Base-by-base conservation (phyloP, 495 filamentous ascomycete species). In the Penicillium tannophilum region DNA sequence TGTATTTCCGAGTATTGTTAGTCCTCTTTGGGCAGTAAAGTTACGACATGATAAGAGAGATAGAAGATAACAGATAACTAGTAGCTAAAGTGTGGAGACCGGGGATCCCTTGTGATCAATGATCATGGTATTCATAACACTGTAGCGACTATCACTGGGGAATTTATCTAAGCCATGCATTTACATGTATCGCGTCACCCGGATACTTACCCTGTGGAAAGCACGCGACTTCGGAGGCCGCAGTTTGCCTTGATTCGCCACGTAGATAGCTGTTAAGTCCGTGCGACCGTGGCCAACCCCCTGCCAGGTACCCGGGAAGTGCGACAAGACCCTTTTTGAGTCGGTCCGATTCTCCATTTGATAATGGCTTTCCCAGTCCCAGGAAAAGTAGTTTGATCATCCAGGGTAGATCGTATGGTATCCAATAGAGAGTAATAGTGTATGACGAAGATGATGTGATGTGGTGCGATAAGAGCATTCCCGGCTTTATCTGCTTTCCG, bases 201-300 rank as follows among this genome's bases (percentile, higher is more conserved):
- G 59, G 56, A 42, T 51, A 54, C 10, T 36, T 12, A 36, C 33
- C 33, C 3, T 3, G 39, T n/a, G 2, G 14, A 17, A 58, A 68
- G 70, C 70, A 73, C 71, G 69, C 71, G 71, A 73, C 68, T 64
- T 60, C 55, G 59, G 63, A 66, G 58, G 48, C 45, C 33, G 41
- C 16, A 66, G 63, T 61, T 28, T 67, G 64, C 66, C 66, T 69
- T 54, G 62, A 59, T 55, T 52, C 49, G 47, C 58, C 55, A 52
- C 31, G 41, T 23, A 23, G 20, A 28, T 28, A 35, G 39, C 56
- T n/a, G 14, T 30, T 28, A 26, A 42, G 56, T 33, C 60, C 57
- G 55, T 61, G 66, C 61, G 36, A 56, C 48, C 12, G 19, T 54
- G 43, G 35, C 39, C 33, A 47, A 49, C 23, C 45, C 23, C 45